These are phyloP conservation scores for Cercospora sesami DNA, from an alignment of 2,329 filamentous ascomycete genomes.

Conservation along the genomic window DNA sequence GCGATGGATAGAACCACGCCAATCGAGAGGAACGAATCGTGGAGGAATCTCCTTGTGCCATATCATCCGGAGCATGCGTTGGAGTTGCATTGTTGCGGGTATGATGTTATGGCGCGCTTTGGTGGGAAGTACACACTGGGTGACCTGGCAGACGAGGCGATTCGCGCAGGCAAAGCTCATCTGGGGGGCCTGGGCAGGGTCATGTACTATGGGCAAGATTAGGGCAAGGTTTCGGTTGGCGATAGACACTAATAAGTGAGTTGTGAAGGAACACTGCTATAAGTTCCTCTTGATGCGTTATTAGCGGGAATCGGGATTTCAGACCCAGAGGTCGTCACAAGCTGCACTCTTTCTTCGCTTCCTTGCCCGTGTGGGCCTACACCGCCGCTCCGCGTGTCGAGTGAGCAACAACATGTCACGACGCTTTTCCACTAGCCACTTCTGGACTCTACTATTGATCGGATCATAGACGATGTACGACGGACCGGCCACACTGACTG, in stretches of 20 bases:
- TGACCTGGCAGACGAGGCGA: constrained; percentile 28
- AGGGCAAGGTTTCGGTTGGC: background rate
- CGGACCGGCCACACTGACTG: background rate
- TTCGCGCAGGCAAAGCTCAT: constrained; percentile 25
- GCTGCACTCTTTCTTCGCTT: background rate
- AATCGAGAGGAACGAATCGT: constrained; percentile 24
- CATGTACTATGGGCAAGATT: constrained; percentile 22
- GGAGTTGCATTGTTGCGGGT: constrained; percentile 29
- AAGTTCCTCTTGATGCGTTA: background rate
- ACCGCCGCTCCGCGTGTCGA: background rate
- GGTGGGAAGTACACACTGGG: constrained; percentile 22
- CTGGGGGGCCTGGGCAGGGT: constrained; percentile 22
- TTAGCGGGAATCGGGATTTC: background rate
- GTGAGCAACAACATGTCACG: background rate
- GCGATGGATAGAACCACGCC: constrained; percentile 20
- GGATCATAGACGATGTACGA: background rate
- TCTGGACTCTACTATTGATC: background rate
- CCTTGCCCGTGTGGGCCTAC: background rate
- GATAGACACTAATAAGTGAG: background rate
- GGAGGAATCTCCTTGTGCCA: constrained; percentile 27
- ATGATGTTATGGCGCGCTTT: constrained; percentile 25
- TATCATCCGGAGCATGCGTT: constrained; percentile 24
- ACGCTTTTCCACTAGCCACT: background rate
- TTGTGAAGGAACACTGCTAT: background rate
- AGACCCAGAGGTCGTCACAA: background rate